These are phyloP conservation scores for Tagetes erecta DNA, from an alignment of 129 eudicot species.

Conservation along the genomic window DNA sequence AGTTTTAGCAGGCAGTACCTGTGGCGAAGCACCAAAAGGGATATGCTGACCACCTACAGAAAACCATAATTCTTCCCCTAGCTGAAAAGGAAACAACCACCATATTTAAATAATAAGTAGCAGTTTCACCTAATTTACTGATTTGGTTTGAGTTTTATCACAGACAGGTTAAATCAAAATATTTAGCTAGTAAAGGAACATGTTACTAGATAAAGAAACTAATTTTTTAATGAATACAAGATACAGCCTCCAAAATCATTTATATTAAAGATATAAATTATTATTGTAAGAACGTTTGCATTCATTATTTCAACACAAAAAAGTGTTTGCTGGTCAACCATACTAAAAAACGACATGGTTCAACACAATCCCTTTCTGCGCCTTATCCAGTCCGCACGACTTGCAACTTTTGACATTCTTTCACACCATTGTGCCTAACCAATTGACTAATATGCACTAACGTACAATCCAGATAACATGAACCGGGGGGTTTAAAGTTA, in stretches of 20 bases:
- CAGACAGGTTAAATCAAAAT: neutral
- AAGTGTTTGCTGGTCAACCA: neutral
- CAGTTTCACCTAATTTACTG: neutral
- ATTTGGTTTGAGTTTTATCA: neutral
- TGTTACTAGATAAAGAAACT: neutral
- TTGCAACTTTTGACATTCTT: neutral
- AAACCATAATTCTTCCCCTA: slow-evolving; percentile 85
- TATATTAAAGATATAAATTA: neutral
- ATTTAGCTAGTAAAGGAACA: neutral
- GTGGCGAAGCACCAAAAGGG: slow-evolving; percentile 96
- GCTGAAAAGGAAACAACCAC: slow-evolving; percentile 39
- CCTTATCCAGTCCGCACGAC: neutral
- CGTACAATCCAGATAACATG: neutral
- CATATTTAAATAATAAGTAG: neutral
- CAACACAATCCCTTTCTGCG: neutral
- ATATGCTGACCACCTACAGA: slow-evolving; percentile 87
- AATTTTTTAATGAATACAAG: neutral
- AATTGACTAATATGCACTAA: neutral
- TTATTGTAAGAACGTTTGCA: no score
- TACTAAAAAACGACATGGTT: neutral
- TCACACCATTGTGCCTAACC: neutral
- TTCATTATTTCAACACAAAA: neutral
- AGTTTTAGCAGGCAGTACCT: slow-evolving; percentile 40
- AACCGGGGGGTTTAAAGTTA: neutral
- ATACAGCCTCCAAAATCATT: neutral